Percentiles rank a stretch among this genome's conserved stretches.
These are phyloP conservation scores for Lantana camara DNA, from an alignment of 257 asterid species.

Conservation along the genomic window DNA sequence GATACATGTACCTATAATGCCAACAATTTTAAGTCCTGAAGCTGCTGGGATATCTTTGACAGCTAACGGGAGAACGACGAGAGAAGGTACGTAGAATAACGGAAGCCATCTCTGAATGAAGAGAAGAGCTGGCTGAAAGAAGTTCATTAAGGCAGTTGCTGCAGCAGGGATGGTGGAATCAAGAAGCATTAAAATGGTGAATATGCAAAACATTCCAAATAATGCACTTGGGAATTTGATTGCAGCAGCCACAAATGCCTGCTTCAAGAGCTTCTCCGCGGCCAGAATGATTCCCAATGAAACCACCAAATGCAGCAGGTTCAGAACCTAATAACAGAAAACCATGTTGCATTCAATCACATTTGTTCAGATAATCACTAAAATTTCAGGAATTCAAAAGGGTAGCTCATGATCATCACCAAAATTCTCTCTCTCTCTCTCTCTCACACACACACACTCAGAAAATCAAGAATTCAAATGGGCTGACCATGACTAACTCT, in stretches of 20 bases:
- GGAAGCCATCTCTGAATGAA: constrained; percentile 99
- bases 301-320: constrained; percentile 69
- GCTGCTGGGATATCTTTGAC: constrained; percentile 91
- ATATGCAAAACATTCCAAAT: constrained; percentile 93
- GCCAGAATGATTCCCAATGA: constrained; percentile 88
- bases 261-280: constrained; percentile 70
- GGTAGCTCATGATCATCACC: background rate
- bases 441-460: background rate
- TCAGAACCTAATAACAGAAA: constrained; percentile 53
- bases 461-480: background rate
- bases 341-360: background rate
- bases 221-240: constrained; percentile 95
- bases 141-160: constrained; percentile 71
- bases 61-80: constrained; percentile 92
- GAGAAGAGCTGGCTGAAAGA: constrained; percentile 93
- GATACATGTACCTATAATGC: constrained; percentile 58
- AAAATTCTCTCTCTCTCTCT: too few relatives aligned
- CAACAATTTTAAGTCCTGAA: constrained; percentile 76
- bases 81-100: constrained; percentile 88
- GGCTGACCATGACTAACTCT: background rate
- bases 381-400: background rate
- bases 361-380: background rate
- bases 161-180: constrained; percentile 78
- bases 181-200: constrained; percentile 70
- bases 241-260: constrained; percentile 83